Evolutionary conservation across 2,329 filamentous ascomycete genomes (phyloP), one percentile per base, ranked within the genome.

Genomic region (Pseudopyricularia cyperi): DNA sequence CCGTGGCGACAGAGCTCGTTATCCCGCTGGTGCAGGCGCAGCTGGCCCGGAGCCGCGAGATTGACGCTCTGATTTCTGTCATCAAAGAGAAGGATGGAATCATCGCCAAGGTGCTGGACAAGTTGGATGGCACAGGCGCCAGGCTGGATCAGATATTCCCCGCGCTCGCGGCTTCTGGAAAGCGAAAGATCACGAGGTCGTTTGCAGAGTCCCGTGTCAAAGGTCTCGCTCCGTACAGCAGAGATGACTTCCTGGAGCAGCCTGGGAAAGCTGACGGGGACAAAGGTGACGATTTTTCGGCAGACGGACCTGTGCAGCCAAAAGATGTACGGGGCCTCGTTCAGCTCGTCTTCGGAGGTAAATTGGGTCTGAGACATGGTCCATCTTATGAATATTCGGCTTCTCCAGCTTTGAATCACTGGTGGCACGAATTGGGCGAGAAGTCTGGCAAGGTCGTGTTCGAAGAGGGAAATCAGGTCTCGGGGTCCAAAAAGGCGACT

Each of bases 91-190:
- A 80, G 59, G 77, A 80, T 55, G 62, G 62, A 2, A 66, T 79
- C 17, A 70, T 80, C 37, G 61, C 62, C 11, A 76, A 71, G 55
- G 62, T 80, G 15, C 57, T 74, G 4, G 76, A 80, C 57, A 80
- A 80, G 61, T 63, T 80, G 1, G 75, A 76, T 53, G 68, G 70
- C 2, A 68, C 71, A 50, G 74, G 75, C 2, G 73, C 66, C 0
- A 72, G 75, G 0, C 61, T 79, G 8, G 77, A 79, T 53, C 67
- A 75, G 55, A 66, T 79, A 9, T 81, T 80, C 60, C 72, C 72
- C 32, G 57, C 68, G 6, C 62, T 79, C 3, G 70, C 73, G 0
- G 44, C 3, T 54, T 51, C 39, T 0, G 50, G 50, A 3, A 75
- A 73, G 55, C 71, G 71, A 44, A 74, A 69, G 54, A 60, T 71